phyloP scores from a whole-genome alignment of 202 grass and related monocot genomes.

The Saccharum hybrid region DNA sequence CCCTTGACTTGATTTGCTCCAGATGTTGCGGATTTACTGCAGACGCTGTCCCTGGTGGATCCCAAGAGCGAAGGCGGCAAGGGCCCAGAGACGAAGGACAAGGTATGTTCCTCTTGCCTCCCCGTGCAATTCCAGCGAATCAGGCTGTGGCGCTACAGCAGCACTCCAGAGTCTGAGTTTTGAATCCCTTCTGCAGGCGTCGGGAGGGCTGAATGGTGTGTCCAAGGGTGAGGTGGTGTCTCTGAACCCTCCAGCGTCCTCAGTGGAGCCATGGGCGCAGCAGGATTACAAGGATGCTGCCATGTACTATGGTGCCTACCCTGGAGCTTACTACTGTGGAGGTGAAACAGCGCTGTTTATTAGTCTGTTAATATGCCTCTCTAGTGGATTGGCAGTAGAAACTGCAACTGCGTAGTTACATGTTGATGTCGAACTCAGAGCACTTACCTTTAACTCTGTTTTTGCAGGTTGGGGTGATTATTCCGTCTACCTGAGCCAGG shows the following conservation, averaged over 20 bases:
- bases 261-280: slow-evolving; percentile 48
- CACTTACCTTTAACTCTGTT: neutral
- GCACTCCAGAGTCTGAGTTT: neutral
- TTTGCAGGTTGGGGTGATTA: slow-evolving; percentile 64
- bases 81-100: slow-evolving; percentile 44
- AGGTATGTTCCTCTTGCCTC: slow-evolving; percentile 32
- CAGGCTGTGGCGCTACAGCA: neutral
- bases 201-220: slow-evolving; percentile 22
- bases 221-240: slow-evolving; percentile 30
- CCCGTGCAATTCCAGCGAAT: neutral
- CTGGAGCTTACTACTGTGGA: slow-evolving; percentile 69
- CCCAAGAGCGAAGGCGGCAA: slow-evolving; percentile 50
- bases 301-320: slow-evolving; percentile 66
- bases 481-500: slow-evolving; percentile 53
- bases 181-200: slow-evolving; percentile 16
- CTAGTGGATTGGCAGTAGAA: neutral
- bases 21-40: slow-evolving; percentile 70
- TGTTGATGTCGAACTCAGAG: neutral
- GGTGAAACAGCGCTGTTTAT: slow-evolving; percentile 41
- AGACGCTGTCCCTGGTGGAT: slow-evolving; percentile 68
- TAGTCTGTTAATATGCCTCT: neutral
- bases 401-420: neutral
- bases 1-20: slow-evolving; percentile 49
- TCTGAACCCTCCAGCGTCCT: slow-evolving; percentile 13
- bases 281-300: slow-evolving; percentile 54